Evolutionary conservation across 2,329 filamentous ascomycete species (phyloP).

Genomic region (Plectosphaerella sp.): DNA sequence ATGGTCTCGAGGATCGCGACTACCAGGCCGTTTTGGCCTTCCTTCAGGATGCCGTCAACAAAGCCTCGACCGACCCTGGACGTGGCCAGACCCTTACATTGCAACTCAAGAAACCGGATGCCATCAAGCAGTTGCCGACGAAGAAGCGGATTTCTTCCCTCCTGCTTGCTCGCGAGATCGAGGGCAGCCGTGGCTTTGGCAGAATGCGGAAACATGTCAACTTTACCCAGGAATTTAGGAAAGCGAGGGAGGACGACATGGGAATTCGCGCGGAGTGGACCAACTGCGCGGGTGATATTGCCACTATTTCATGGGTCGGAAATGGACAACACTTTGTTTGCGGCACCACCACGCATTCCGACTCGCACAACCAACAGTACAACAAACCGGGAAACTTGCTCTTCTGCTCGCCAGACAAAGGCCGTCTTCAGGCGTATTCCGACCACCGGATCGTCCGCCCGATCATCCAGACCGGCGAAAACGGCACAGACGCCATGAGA

Average conservation of each 20-base stretch:
- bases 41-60: slow-evolving; percentile 26
- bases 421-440: slow-evolving; percentile 44
- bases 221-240: slow-evolving; percentile 39
- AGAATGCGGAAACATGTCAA: slow-evolving; percentile 35
- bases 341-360: slow-evolving; percentile 59
- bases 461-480: slow-evolving; percentile 47
- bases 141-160: slow-evolving; percentile 31
- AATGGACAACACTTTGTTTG: slow-evolving; percentile 43
- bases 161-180: slow-evolving; percentile 44
- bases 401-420: slow-evolving; percentile 42
- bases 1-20: slow-evolving; percentile 17
- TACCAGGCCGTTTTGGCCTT: slow-evolving; percentile 29
- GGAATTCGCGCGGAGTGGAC: slow-evolving; percentile 50
- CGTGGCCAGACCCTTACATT: slow-evolving; percentile 24
- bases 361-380: slow-evolving; percentile 60
- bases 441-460: slow-evolving; percentile 56
- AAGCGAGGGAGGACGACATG: slow-evolving; percentile 46
- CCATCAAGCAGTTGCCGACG: slow-evolving; percentile 18
- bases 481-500: slow-evolving; percentile 51
- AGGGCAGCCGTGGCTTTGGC: slow-evolving; percentile 38
- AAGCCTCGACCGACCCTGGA: slow-evolving; percentile 13
- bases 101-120: slow-evolving; percentile 14
- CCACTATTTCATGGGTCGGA: slow-evolving; percentile 51
- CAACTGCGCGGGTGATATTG: slow-evolving; percentile 58
- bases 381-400: slow-evolving; percentile 61